Conservation (phyloP, 2,329 filamentous ascomycete genomes). For the Aspergillus phoenicis region DNA sequence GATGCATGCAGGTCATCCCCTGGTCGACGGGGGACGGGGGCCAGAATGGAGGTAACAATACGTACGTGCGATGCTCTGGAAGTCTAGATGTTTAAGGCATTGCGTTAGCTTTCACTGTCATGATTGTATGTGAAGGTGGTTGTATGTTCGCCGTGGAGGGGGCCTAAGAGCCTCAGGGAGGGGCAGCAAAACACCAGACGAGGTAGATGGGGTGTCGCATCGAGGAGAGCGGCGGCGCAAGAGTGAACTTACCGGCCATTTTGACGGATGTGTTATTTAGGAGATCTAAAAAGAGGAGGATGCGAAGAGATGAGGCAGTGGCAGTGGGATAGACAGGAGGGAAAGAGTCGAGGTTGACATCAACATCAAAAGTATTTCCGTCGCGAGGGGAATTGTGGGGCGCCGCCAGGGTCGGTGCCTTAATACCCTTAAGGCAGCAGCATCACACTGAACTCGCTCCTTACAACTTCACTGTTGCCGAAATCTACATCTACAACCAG, state of each 20-base stretch:
- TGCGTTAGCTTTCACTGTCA: slow-evolving; percentile 16
- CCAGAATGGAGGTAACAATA: slow-evolving; percentile 13
- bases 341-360: slow-evolving; percentile 17
- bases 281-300: slow-evolving; percentile 15
- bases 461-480: background rate
- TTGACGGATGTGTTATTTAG: slow-evolving; percentile 27
- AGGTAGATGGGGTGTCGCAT: background rate
- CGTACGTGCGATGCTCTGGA: slow-evolving; percentile 44
- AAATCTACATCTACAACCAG: background rate
- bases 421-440: background rate
- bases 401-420: slow-evolving; percentile 5
- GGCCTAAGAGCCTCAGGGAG: slow-evolving; percentile 22
- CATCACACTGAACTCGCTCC: background rate
- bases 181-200: slow-evolving; percentile 23
- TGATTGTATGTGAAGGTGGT: slow-evolving; percentile 2
- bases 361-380: slow-evolving; percentile 17
- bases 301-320: slow-evolving; percentile 9
- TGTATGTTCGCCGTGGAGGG: slow-evolving; percentile 16
- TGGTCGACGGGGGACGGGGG: background rate
- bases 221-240: background rate
- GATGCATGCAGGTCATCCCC: background rate
- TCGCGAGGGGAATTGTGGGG: slow-evolving; percentile 23
- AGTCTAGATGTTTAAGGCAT: slow-evolving; percentile 33
- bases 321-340: slow-evolving; percentile 14
- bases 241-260: slow-evolving; percentile 38